These are phyloP conservation scores for Metschnikowia baotianmanensis DNA, from an alignment of 805 yeast species.

Conservation along the genomic window DNA sequence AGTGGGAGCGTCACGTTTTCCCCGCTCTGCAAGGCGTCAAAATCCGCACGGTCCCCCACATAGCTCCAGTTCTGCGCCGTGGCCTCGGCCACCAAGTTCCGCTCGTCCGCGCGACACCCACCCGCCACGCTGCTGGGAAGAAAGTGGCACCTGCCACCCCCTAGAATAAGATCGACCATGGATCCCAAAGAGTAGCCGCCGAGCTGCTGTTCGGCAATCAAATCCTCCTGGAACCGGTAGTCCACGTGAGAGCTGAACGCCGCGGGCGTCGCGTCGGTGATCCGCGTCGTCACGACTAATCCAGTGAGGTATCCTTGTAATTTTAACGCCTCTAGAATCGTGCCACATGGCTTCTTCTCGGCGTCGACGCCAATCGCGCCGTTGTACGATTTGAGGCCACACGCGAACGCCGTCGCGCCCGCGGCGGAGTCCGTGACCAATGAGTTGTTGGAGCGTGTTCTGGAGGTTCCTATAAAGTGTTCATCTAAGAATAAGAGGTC, in stretches of 20 bases:
- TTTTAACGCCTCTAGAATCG: conserved; percentile 83
- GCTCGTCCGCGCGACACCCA: conserved; percentile 67
- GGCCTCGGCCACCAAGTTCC: conserved; percentile 67
- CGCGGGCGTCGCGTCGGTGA: conserved; percentile 96
- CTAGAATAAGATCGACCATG: conserved; percentile 77
- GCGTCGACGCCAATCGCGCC: conserved; percentile 91
- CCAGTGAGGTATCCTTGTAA: conserved; percentile 79
- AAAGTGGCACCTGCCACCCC: conserved; percentile 89
- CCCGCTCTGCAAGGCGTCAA: conserved; percentile 56
- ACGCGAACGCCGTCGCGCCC: conserved; percentile 95
- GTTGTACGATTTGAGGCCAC: conserved; percentile 78
- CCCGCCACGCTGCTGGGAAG: conserved; percentile 50
- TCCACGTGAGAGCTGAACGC: conserved; percentile 78
- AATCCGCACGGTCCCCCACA: conserved; percentile 55
- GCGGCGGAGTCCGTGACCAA: conserved; percentile 93
- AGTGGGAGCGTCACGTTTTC: conserved; percentile 69
- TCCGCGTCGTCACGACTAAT: conserved; percentile 83
- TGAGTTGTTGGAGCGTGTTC: conserved; percentile 78
- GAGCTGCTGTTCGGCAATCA: conserved; percentile 82
- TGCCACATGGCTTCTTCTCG: conserved; percentile 69
- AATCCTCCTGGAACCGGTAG: conserved; percentile 70
- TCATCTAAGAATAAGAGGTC: conserved; percentile 62
- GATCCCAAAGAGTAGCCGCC: conserved; percentile 78
- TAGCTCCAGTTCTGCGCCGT: conserved; percentile 51
- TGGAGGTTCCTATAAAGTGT: conserved; percentile 72